phyloP scores from a whole-genome alignment of 306 rosid genomes.

The Dalbergia cochinchinensis region DNA sequence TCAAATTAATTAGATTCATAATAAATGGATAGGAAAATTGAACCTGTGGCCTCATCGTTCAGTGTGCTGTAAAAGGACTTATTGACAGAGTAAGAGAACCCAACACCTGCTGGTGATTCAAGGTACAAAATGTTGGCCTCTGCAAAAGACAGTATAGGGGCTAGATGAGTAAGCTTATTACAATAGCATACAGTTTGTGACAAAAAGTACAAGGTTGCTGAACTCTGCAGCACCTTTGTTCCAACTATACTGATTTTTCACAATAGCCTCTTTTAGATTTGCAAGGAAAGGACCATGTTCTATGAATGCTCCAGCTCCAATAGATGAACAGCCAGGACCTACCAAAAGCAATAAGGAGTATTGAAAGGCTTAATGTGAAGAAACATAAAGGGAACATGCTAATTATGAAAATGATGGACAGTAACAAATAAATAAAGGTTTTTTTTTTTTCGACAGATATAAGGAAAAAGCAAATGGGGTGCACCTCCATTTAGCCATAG shows the following conservation, averaged over 20 bases:
- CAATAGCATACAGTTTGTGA: not conserved
- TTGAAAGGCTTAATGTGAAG: not conserved
- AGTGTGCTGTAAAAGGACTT: slow-evolving; percentile 44
- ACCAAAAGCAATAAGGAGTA: not conserved
- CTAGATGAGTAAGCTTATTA: too few species aligned
- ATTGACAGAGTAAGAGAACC: slow-evolving; percentile 56
- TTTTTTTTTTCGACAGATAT: too few species aligned
- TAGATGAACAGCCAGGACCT: slow-evolving; percentile 55
- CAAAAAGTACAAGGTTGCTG: not conserved
- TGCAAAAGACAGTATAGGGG: slow-evolving; percentile 6
- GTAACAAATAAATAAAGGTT: not conserved
- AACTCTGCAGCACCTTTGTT: slow-evolving; percentile 45
- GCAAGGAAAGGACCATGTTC: slow-evolving; percentile 54
- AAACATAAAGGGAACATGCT: too few species aligned
- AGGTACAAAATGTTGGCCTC: slow-evolving; percentile 58
- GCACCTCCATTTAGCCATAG: slow-evolving; percentile 62
- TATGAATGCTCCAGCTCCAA: slow-evolving; percentile 51
- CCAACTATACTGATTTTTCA: slow-evolving; percentile 51
- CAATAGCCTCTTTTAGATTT: slow-evolving; percentile 22
- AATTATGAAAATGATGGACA: too few species aligned
- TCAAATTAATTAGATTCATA: not conserved
- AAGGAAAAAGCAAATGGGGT: too few species aligned
- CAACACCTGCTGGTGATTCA: slow-evolving; percentile 62
- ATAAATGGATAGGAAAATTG: not conserved
- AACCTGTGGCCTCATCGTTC: slow-evolving; percentile 53